A percentile compares a stretch with the other conserved stretches of the same genome.
Evolutionary conservation across 2,329 filamentous ascomycete species (phyloP).

Genomic region (Clonostachys byssicola): DNA sequence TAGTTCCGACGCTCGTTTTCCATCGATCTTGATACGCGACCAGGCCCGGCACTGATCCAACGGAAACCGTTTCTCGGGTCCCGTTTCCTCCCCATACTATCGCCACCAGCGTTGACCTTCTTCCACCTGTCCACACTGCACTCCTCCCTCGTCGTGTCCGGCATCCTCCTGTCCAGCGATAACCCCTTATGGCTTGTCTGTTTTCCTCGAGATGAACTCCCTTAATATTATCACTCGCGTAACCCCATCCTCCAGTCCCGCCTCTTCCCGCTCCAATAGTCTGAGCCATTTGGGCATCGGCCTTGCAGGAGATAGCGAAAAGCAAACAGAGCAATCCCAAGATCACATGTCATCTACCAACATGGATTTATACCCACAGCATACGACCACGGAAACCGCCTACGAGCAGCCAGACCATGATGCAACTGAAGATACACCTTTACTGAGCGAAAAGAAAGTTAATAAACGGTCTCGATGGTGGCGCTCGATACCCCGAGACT

Average conservation of each 20-base stretch:
- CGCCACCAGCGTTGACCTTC: neutral
- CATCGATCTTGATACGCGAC: no score
- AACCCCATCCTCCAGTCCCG: conserved; percentile 54
- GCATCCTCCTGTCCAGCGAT: neutral
- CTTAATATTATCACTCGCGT: conserved; percentile 88
- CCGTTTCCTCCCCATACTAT: no score
- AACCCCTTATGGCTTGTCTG: conserved; percentile 44
- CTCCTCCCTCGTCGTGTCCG: neutral
- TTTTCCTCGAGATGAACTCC: conserved; percentile 80
- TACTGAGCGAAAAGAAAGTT: conserved; percentile 36
- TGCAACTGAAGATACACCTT: conserved; percentile 61
- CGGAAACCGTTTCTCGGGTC: no score
- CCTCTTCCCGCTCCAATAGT: conserved; percentile 57
- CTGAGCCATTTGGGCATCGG: conserved; percentile 47
- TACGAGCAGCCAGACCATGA: conserved; percentile 24
- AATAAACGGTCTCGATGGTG: conserved; percentile 38
- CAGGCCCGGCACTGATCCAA: no score
- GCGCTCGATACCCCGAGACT: conserved; percentile 59
- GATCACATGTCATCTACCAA: neutral
- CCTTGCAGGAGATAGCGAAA: conserved; percentile 35
- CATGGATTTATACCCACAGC: conserved; percentile 22
- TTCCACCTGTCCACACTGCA: neutral
- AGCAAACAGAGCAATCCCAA: conserved; percentile 10
- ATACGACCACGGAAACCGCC: conserved; percentile 24
- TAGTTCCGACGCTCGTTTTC: no score